Conservation (phyloP, 2,329 filamentous ascomycete genomes). For the Penicillium sp. region DNA sequence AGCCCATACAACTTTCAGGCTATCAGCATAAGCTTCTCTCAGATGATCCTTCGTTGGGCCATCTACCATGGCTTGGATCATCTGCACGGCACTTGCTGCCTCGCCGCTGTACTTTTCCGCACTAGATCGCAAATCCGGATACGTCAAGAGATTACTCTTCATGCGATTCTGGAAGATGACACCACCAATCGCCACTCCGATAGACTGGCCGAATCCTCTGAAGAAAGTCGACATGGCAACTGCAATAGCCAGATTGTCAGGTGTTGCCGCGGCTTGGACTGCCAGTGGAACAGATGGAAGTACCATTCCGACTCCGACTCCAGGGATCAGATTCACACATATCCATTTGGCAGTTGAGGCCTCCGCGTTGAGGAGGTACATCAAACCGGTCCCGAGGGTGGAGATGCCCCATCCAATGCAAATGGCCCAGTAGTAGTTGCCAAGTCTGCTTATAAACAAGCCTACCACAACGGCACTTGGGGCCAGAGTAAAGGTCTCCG, state of each 20-base stretch:
- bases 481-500: slow-evolving; percentile 62
- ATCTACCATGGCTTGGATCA: slow-evolving; percentile 56
- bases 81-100: slow-evolving; percentile 57
- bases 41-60: slow-evolving; percentile 41
- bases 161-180: slow-evolving; percentile 63
- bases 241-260: slow-evolving; percentile 58
- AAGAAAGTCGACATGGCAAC: slow-evolving; percentile 66
- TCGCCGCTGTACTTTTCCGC: slow-evolving; percentile 54
- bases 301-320: slow-evolving; percentile 59
- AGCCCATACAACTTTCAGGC: slow-evolving; percentile 55
- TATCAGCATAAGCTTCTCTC: slow-evolving; percentile 53
- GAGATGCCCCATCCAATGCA: background rate
- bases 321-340: background rate
- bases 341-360: background rate
- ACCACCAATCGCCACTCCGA: slow-evolving; percentile 65
- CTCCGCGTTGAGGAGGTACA: background rate
- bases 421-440: background rate
- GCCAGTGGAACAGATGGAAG: slow-evolving; percentile 62
- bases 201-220: slow-evolving; percentile 61
- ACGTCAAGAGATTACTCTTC: slow-evolving; percentile 49
- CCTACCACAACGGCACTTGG: slow-evolving; percentile 45
- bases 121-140: slow-evolving; percentile 47
- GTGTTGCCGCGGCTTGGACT: slow-evolving; percentile 60
- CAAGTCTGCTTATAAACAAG: background rate
- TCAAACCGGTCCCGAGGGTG: background rate